Base-by-base conservation (phyloP, 768 basidiomycete genomes). In the Suillus americanus region DNA sequence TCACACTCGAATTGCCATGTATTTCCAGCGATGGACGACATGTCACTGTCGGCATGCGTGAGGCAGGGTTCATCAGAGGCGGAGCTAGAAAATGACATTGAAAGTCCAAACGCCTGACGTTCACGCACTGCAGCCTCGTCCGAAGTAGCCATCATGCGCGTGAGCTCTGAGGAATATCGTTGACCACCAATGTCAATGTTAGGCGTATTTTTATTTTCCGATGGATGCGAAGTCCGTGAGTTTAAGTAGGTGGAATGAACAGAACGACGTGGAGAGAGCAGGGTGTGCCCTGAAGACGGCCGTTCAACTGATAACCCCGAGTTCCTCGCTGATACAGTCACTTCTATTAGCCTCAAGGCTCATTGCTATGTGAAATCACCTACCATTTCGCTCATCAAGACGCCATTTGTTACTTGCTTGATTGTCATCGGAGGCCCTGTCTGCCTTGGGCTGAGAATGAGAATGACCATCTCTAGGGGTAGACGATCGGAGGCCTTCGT, bases 51-150 rank as follows among this genome's bases (percentile, higher is more conserved):
- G 3, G 77, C 73, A 51, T 79, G 80, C 7, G 81, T 65, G 37
- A 75, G 62, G 20, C 6, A 13, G 12, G 53, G 30, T 54, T 54
- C 33, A n/a, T 33, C 53, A 30, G 61, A 59, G 25, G 64, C 57
- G 45, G 62, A 55, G 33, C 56, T 51, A 8, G 63, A 46, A 10
- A 77, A 75, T 3, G 84, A 83, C 3, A 80, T 75, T 5, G 79
- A 79, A 54, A 86, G 83, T 6, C 86, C 86, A 66, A 85, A 82
- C n/a, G 81, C 83, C 65, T 77, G 76, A 50, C 82, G 75, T 67
- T 85, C 82, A 16, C 80, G 78, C 50, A 80, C 79, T 38, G 82
- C 81, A 18, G 79, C 79, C 2, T 74, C 75, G 23, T 72, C 68
- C 18, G 71, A 79, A 14, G 48, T 69, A 37, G 63, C 73, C 69